Conservation (phyloP, 73 alveolate genomes). For the Tetrahymena borealis region DNA sequence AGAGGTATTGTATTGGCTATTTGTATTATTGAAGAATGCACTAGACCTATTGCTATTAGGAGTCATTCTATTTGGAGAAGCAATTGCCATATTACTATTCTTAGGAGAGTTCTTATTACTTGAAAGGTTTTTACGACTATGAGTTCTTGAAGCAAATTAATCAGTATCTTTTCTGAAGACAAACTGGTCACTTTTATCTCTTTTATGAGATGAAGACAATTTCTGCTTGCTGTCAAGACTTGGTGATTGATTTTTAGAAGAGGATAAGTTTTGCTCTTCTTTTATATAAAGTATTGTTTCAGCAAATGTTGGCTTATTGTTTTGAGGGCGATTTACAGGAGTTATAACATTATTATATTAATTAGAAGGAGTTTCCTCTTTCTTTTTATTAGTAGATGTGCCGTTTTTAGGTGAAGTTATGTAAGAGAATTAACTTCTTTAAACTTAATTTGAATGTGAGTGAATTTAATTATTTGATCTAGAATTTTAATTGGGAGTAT, state of each 20-base stretch:
- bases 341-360: neutral
- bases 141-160: neutral
- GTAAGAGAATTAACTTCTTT: neutral
- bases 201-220: neutral
- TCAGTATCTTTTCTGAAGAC: neutral
- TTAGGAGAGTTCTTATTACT: neutral
- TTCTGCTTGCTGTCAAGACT: too few species aligned
- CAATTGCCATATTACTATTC: neutral
- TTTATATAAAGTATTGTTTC: neutral
- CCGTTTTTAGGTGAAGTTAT: neutral
- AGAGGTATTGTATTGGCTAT: too few species aligned
- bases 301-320: neutral
- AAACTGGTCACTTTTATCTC: neutral
- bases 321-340: neutral
- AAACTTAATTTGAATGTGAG: neutral
- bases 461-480: neutral
- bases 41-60: neutral
- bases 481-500: neutral
- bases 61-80: neutral
- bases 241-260: too few species aligned
- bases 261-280: neutral
- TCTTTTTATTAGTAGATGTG: neutral
- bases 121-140: neutral
- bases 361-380: neutral
- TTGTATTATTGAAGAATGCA: neutral